These are phyloP conservation scores for Scenedesmus sp. DNA, from an alignment of 163 green algal genomes.

Conservation along the genomic window DNA sequence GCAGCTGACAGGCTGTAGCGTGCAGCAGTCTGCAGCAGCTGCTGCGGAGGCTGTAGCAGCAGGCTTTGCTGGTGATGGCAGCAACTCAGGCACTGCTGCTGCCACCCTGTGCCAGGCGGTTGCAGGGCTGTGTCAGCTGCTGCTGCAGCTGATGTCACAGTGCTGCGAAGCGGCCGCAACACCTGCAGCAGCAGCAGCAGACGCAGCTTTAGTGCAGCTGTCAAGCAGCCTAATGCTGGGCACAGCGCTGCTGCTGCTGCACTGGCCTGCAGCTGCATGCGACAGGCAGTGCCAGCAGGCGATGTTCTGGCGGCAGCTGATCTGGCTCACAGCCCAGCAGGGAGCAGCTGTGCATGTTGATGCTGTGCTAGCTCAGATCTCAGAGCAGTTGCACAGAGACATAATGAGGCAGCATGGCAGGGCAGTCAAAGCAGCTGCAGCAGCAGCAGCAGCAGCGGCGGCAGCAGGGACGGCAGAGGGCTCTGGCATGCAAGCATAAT, in stretches of 20 bases:
- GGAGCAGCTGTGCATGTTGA: not conserved
- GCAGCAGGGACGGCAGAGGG: too few species aligned
- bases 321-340: not conserved
- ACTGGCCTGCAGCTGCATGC: not conserved
- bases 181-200: not conserved
- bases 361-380: not conserved
- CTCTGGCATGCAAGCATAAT: too few species aligned
- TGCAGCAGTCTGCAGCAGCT: not conserved
- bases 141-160: not conserved
- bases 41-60: not conserved
- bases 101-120: not conserved
- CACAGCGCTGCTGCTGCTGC: not conserved
- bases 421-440: conserved; percentile 3
- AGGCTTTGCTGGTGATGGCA: not conserved
- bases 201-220: not conserved
- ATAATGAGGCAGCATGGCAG: conserved; percentile 1
- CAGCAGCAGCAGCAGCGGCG: not conserved
- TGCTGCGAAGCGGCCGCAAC: not conserved
- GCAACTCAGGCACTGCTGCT: not conserved
- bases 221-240: not conserved
- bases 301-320: not conserved
- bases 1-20: conserved; percentile 2
- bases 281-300: not conserved
- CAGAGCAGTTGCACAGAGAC: not conserved
- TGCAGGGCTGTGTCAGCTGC: not conserved